These are phyloP conservation scores for Magnaporthiopsis incrustans DNA, from an alignment of 2,329 filamentous ascomycete species.

Conservation along the genomic window DNA sequence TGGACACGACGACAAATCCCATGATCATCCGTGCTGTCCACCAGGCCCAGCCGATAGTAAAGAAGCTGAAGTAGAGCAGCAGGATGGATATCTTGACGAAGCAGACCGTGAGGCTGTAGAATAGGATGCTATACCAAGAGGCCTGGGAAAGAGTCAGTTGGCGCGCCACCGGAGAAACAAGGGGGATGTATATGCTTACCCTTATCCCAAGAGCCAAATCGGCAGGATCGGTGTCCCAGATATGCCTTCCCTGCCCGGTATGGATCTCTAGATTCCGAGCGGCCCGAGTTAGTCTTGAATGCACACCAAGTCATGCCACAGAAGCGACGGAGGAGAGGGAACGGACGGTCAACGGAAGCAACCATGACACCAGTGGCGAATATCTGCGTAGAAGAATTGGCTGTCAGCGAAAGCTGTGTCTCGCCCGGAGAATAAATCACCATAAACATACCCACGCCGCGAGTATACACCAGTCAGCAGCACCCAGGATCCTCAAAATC, in stretches of 20 bases:
- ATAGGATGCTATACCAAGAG: conserved; percentile 20
- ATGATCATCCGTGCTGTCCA: conserved; percentile 20
- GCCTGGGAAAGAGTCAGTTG: conserved; percentile 13
- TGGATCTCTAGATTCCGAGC: neutral
- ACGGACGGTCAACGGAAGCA: neutral
- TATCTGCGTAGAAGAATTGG: neutral
- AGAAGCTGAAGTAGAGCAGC: conserved; percentile 21
- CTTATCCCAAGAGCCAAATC: neutral
- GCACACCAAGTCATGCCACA: neutral
- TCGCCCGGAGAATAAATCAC: neutral
- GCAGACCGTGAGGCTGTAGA: conserved; percentile 19
- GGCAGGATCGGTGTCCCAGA: conserved; percentile 5
- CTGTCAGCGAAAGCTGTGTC: neutral
- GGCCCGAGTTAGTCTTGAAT: neutral
- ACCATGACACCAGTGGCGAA: neutral
- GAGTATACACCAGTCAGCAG: conserved; percentile 5
- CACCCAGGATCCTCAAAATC: conserved; percentile 1
- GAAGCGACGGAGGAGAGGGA: neutral
- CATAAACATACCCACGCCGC: neutral
- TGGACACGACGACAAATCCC: conserved; percentile 17
- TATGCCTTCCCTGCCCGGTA: conserved; percentile 4
- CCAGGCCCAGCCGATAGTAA: conserved; percentile 21
- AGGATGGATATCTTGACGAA: conserved; percentile 22
- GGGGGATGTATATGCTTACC: neutral
- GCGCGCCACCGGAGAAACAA: neutral